Evolutionary conservation across 768 basidiomycete species (phyloP), one percentile per base, ranked within the genome.

Genomic region (Tephrocybe sp.): DNA sequence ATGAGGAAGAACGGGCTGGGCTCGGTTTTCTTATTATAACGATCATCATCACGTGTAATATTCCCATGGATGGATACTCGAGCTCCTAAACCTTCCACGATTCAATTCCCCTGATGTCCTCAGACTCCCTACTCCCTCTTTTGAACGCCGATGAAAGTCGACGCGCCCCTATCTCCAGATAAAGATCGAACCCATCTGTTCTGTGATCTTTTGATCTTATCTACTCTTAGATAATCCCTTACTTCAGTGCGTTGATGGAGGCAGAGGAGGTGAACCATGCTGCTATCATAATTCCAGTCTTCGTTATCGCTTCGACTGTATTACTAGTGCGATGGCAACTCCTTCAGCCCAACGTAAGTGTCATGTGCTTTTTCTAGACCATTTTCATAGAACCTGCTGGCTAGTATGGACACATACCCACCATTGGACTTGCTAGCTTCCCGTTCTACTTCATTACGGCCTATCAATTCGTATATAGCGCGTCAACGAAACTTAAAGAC

Each of bases 381-480:
- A 9, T 19, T 14, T 23, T 31, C 13, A 45, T 17, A 0, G 12
- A 8, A 23, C 30, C 19, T 12, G 39, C 14, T 19, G 14, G n/a
- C 5, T 43, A 69, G 68, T 52, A 67, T 13, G 59, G 53, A 17
- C 56, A 60, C 32, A 67, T 68, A 22, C 65, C 63, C 17, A 54
- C 61, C 10, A 33, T 60, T 13, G 67, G 68, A 35, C 45, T 34
- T 35, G 45, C 52, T 10, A 23, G 5, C 1, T 45, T 51, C n/a
- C 56, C 54, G 5, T 54, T 60, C 16, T 64, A 55, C 11, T 68
- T 62, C 35, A 43, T 65, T 7, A 61, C 57, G 23, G 60, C 64
- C 14, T 45, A 65, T 6, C 32, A 41, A 17, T 66, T 57, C 34
- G 16, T 60, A 1, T 60, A 34, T 4, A 11, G 53, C 38, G 39